phyloP scores from a whole-genome alignment of 371 early-diverging fungal genomes.

The Zopfochytrium polystomum region DNA sequence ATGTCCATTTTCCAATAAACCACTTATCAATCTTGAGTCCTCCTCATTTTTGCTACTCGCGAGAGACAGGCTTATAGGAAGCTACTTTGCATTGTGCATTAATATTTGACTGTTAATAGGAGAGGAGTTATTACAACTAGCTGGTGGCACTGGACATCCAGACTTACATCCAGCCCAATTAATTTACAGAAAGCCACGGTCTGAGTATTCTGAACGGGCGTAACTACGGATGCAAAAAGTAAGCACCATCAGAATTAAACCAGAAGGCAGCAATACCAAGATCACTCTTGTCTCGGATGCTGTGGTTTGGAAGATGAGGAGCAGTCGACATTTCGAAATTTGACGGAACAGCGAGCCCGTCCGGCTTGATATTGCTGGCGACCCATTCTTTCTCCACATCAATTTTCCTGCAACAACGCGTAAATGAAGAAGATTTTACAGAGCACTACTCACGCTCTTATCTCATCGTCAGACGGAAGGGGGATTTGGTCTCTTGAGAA shows the following conservation, averaged over 20 bases:
- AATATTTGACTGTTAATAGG: too few species aligned
- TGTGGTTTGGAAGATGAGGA: conserved; percentile 17
- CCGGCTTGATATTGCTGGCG: conserved; percentile 30
- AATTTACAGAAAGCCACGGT: conserved; percentile 60
- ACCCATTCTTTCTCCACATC: conserved; percentile 49
- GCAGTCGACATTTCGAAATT: conserved; percentile 63
- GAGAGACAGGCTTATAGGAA: too few species aligned
- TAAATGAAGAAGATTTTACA: conserved; percentile 22
- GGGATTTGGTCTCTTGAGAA: conserved; percentile 27
- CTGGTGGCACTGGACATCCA: too few species aligned
- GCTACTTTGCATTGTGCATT: too few species aligned
- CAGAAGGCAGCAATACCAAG: conserved; percentile 8
- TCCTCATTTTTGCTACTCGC: too few species aligned
- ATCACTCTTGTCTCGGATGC: neutral
- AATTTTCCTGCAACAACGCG: conserved; percentile 33
- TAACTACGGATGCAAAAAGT: conserved; percentile 3
- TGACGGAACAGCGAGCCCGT: conserved; percentile 57
- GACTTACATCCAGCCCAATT: conserved; percentile 46
- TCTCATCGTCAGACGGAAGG: conserved; percentile 47
- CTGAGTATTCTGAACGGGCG: conserved; percentile 60
- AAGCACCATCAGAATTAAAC: neutral
- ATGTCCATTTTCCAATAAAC: too few species aligned
- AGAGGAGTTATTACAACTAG: too few species aligned
- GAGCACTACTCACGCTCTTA: conserved; percentile 41
- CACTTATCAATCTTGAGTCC: too few species aligned